Conservation (phyloP, 2,329 filamentous ascomycete genomes). For the Sporothrix dimorphospora region DNA sequence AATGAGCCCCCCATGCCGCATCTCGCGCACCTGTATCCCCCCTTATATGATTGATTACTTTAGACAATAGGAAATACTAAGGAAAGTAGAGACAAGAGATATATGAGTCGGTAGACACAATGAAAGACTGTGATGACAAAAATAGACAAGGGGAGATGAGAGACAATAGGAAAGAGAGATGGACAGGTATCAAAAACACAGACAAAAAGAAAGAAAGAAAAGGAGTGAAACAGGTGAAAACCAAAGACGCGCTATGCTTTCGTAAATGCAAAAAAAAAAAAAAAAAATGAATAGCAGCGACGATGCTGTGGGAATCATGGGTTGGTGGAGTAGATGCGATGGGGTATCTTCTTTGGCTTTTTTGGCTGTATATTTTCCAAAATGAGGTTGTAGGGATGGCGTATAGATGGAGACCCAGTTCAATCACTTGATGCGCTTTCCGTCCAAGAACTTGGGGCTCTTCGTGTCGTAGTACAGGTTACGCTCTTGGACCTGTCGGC, state of each 20-base stretch:
- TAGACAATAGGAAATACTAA: conserved; percentile 18
- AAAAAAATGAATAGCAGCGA: background rate
- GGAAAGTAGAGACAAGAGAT: conserved; percentile 17
- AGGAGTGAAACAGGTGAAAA: conserved; percentile 7
- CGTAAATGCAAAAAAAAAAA: conserved; percentile 26
- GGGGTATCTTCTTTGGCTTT: conserved; percentile 18
- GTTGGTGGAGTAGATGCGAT: background rate
- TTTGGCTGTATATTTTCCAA: conserved; percentile 5
- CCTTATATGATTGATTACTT: conserved; percentile 21
- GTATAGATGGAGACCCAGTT: background rate
- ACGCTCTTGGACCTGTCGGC: conserved; percentile 49
- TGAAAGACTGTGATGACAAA: background rate
- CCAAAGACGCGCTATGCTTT: conserved; percentile 33
- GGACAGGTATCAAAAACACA: conserved; percentile 11
- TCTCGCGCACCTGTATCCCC: background rate
- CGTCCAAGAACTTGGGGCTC: conserved; percentile 60
- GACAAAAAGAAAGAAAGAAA: background rate
- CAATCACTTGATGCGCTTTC: conserved; percentile 49
- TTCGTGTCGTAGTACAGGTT: conserved; percentile 55
- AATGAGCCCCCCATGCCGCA: background rate
- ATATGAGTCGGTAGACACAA: background rate
- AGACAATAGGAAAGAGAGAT: background rate
- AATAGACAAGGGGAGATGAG: background rate
- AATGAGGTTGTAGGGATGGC: background rate
- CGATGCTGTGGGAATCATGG: conserved; percentile 21